Percentiles rank a stretch among this genome's conserved stretches.
Evolutionary conservation across 2,329 filamentous ascomycete genomes (phyloP).

Genomic region (Penicillium hordei): DNA sequence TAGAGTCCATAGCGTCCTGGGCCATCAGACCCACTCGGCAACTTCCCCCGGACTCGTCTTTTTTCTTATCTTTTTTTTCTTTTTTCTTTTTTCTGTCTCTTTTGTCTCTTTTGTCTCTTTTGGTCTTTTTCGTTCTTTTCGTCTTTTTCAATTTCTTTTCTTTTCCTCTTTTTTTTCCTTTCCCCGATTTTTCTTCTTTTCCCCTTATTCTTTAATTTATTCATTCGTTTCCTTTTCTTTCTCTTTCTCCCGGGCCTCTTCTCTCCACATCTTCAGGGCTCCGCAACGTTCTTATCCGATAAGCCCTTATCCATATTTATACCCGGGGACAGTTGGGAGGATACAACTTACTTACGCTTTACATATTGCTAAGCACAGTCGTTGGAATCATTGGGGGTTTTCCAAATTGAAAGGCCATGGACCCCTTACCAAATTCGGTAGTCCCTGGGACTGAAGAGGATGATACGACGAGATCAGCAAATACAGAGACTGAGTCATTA

Average conservation of each 20-base stretch:
- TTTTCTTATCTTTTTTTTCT: slow-evolving; percentile 8
- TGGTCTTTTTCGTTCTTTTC: neutral
- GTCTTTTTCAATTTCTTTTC: slow-evolving; percentile 13
- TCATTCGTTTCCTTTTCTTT: slow-evolving; percentile 3
- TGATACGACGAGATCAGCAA: neutral
- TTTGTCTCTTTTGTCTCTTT: neutral
- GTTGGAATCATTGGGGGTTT: neutral
- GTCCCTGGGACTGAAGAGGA: neutral
- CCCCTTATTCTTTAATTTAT: neutral
- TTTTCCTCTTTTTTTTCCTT: slow-evolving; percentile 15
- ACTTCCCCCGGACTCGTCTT: slow-evolving; percentile 22
- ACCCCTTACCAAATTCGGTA: slow-evolving; percentile 7
- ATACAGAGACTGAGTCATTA: slow-evolving; percentile 5
- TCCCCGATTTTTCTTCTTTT: slow-evolving; percentile 9
- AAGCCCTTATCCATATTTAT: slow-evolving; percentile 11
- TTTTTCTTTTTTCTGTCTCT: slow-evolving; percentile 9
- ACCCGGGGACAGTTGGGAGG: neutral
- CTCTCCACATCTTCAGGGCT: slow-evolving; percentile 4
- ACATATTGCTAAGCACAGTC: neutral
- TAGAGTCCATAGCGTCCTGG: neutral
- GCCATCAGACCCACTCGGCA: slow-evolving; percentile 1
- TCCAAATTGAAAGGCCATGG: slow-evolving; percentile 8
- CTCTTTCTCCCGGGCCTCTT: slow-evolving; percentile 8
- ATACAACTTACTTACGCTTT: neutral
- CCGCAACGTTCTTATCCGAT: slow-evolving; percentile 7